Evolutionary conservation across 345 rosid species (phyloP).

Genomic region (Balakata baccata): DNA sequence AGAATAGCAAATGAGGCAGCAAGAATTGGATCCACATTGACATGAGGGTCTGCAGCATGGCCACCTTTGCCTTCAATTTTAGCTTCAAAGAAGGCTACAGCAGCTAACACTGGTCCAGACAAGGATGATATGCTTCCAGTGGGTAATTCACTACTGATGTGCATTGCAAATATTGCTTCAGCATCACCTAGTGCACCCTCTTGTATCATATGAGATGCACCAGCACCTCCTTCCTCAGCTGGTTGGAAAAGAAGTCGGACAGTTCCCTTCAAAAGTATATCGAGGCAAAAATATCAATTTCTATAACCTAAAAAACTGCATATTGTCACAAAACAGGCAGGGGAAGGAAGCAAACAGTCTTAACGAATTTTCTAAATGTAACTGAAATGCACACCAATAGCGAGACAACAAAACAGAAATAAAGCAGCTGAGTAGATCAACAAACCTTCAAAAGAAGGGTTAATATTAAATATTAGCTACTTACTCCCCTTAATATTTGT

Average conservation of each 20-base stretch:
- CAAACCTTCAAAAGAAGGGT: not conserved
- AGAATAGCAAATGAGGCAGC: slow-evolving; percentile 68
- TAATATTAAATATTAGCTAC: not conserved
- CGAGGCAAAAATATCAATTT: slow-evolving; percentile 12
- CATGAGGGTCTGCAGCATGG: slow-evolving; percentile 57
- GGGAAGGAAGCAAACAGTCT: not conserved
- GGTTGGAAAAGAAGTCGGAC: slow-evolving; percentile 87
- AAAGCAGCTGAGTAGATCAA: not conserved
- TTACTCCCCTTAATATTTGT: not conserved
- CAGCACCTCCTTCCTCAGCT: slow-evolving; percentile 92
- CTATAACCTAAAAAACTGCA: not conserved
- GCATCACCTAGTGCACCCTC: slow-evolving; percentile 88
- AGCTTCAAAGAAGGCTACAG: slow-evolving; percentile 49
- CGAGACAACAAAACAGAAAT: not conserved
- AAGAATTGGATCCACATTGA: slow-evolving; percentile 55
- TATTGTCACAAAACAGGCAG: not conserved
- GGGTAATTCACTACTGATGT: slow-evolving; percentile 31
- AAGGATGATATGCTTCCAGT: slow-evolving; percentile 57
- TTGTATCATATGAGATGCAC: slow-evolving; percentile 72
- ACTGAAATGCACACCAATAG: not conserved
- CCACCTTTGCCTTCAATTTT: slow-evolving; percentile 55
- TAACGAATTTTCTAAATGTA: not conserved
- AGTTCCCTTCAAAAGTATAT: slow-evolving; percentile 57
- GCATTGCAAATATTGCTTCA: slow-evolving; percentile 91
- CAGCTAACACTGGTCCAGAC: slow-evolving; percentile 65